Evolutionary conservation across 306 rosid species (phyloP).

Genomic region (Rosa persica): DNA sequence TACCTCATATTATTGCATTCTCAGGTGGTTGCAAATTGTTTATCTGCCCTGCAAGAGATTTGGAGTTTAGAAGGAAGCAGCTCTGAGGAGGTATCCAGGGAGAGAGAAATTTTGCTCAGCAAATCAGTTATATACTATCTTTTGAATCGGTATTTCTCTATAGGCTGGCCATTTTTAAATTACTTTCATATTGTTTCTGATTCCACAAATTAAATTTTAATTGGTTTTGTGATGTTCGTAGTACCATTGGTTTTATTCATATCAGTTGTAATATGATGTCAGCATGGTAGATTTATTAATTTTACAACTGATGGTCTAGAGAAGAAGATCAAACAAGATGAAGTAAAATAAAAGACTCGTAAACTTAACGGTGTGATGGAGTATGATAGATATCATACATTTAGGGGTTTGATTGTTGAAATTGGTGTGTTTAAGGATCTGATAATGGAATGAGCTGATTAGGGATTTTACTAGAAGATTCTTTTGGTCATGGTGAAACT

Average conservation of each 20-base stretch:
- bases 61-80: slow-evolving; percentile 83
- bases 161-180: neutral
- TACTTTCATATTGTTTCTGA: slow-evolving; percentile 1
- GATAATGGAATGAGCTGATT: neutral
- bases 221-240: neutral
- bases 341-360: neutral
- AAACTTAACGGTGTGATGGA: neutral
- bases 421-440: neutral
- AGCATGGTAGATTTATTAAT: neutral
- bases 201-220: neutral
- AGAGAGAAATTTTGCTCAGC: slow-evolving; percentile 88
- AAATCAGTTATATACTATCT: slow-evolving; percentile 78
- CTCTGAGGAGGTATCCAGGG: slow-evolving; percentile 90
- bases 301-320: neutral
- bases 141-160: slow-evolving; percentile 60
- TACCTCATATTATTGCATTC: slow-evolving; percentile 21
- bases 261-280: slow-evolving; percentile 2
- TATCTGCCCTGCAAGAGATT: slow-evolving; percentile 94
- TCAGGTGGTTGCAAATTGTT: slow-evolving; percentile 96
- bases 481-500: neutral
- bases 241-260: neutral
- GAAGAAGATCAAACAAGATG: neutral
- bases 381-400: neutral
- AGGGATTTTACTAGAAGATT: neutral
- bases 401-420: neutral